Conservation (phyloP, 73 alveolate species). For the Paramecium caudatum region DNA sequence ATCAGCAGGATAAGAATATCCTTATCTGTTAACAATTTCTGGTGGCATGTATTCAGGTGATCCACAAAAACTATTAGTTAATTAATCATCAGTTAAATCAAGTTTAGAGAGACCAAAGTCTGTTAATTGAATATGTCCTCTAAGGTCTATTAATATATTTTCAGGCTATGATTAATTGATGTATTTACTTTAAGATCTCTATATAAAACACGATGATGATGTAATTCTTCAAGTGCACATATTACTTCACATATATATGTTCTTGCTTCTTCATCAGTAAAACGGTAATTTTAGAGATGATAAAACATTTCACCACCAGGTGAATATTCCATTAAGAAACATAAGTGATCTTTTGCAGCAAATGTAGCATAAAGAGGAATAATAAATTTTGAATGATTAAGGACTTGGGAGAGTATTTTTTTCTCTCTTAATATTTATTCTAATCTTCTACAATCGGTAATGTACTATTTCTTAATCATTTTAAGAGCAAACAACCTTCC, state of each 20-base stretch:
- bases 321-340: constrained; percentile 85
- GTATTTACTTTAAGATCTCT: constrained; percentile 77
- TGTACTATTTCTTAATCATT: constrained; percentile 65
- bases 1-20: constrained; percentile 80
- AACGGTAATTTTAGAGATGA: constrained; percentile 71
- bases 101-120: constrained; percentile 83
- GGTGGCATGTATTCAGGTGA: constrained; percentile 86
- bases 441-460: constrained; percentile 74
- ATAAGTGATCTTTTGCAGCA: constrained; percentile 67
- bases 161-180: constrained; percentile 71
- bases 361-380: constrained; percentile 70
- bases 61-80: constrained; percentile 83
- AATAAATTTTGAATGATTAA: constrained; percentile 54
- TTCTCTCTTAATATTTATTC: constrained; percentile 70
- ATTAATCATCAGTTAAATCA: constrained; percentile 66
- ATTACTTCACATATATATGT: constrained; percentile 74
- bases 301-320: constrained; percentile 88
- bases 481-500: constrained; percentile 70
- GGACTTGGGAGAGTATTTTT: constrained; percentile 65
- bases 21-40: constrained; percentile 78
- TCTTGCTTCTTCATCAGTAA: constrained; percentile 78
- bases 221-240: constrained; percentile 80
- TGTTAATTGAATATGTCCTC: constrained; percentile 81
- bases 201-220: constrained; percentile 75
- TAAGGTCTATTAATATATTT: constrained; percentile 80